Evolutionary conservation across 352 stramenopile genomes (phyloP), one percentile per base, ranked within the genome.

Genomic region (Blastocystis sp.): DNA sequence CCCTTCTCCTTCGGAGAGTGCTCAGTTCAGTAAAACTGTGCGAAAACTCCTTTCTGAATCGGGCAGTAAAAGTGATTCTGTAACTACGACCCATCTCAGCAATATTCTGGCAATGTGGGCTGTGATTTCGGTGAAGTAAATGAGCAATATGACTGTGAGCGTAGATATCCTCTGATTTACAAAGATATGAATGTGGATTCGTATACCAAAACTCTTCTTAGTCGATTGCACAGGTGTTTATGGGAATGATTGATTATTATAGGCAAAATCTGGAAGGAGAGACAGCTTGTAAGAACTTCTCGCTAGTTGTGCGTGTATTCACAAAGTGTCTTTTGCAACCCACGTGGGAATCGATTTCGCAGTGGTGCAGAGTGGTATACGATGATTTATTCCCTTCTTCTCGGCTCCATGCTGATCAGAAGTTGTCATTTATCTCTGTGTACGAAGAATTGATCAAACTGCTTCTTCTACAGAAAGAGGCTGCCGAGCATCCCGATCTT

Each of bases 21-120:
- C 15, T 9, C 59, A 84, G 56, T 66, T 84, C 26, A 68, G 6
- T 29, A 84, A 68, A 34, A 4, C 15, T 6, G 37, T 23, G 45
- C 73, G 73, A 39, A 50, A 66, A 8, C 73, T 84, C 20, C 73
- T 84, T 6, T 84, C 62, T 43, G 50, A 66, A 53, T 53, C 20
- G 29, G 50, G 37, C 4, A 50, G 29, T 3, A 53, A 13, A 34
- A 68, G 68, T 2, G 18, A 23, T 18, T 7, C 20, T 41, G 47
- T 43, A 18, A 84, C 73, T 2, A 29, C 13, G 47, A 41, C 50
- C 4, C 73, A 84, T 23, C 54, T 84, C 2, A 45, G 26, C 37
- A 84, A 23, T 37, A 84, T 84, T 23, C 56, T 84, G 20, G n/a
- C 50, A 6, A n/a, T 84, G 50, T 84, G 73, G 73, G 47, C 68